These are phyloP conservation scores for Globisporangium middletonii DNA, from an alignment of 352 stramenopile genomes.

Conservation along the genomic window DNA sequence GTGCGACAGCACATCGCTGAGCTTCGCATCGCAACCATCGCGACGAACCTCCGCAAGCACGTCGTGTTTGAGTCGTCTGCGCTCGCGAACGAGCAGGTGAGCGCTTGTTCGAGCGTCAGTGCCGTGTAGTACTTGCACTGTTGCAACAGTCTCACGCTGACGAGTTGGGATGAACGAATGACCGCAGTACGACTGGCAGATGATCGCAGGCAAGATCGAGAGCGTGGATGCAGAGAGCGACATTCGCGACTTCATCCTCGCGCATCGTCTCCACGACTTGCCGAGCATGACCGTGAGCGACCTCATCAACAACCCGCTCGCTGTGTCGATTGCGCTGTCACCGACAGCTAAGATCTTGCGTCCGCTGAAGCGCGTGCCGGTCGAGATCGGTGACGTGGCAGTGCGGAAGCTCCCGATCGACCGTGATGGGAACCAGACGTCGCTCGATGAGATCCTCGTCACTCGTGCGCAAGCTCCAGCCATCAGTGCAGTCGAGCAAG, in stretches of 20 bases:
- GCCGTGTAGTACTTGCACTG: neutral
- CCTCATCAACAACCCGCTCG: conserved; percentile 37
- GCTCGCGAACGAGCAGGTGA: conserved; percentile 78
- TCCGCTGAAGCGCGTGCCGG: conserved; percentile 37
- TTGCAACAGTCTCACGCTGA: neutral
- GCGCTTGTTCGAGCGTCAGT: neutral
- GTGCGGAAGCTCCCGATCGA: conserved; percentile 61
- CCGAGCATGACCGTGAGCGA: conserved; percentile 60
- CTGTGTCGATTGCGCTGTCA: conserved; percentile 28
- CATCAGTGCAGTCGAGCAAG: neutral
- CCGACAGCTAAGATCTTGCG: conserved; percentile 38
- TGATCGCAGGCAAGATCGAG: conserved; percentile 65
- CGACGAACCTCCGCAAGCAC: conserved; percentile 75
- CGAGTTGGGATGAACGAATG: neutral
- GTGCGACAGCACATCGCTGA: conserved; percentile 67
- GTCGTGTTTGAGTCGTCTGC: conserved; percentile 76
- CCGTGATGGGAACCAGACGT: conserved; percentile 42
- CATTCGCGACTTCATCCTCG: conserved; percentile 66
- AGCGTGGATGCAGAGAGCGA: conserved; percentile 63
- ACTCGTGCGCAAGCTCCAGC: conserved; percentile 6
- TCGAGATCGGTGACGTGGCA: conserved; percentile 64
- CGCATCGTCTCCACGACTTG: conserved; percentile 24
- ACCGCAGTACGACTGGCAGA: conserved; percentile 80
- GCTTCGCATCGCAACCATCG: conserved; percentile 59
- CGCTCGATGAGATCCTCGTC: conserved; percentile 39